These are phyloP conservation scores for Luzula sylvatica DNA, from an alignment of 176 grass and related monocot genomes.

Conservation along the genomic window DNA sequence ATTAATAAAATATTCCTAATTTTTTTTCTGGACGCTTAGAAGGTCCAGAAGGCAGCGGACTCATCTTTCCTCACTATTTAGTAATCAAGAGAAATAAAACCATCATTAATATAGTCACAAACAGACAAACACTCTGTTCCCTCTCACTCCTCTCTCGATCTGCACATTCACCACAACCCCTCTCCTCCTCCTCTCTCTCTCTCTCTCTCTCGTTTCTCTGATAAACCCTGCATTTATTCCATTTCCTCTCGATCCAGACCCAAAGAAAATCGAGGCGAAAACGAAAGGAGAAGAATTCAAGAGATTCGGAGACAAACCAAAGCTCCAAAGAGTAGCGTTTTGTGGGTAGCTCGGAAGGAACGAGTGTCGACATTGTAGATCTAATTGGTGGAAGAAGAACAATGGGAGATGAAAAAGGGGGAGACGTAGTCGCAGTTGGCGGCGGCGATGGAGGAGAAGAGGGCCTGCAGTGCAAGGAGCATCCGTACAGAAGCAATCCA, in stretches of 20 bases:
- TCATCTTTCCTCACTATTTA: too few relatives aligned
- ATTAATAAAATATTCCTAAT: too few relatives aligned
- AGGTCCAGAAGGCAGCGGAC: too few relatives aligned
- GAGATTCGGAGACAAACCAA: neutral
- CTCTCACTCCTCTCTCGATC: neutral
- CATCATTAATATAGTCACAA: slow-evolving; percentile 12
- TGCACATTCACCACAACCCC: too few relatives aligned
- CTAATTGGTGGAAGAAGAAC: neutral
- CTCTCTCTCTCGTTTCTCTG: neutral
- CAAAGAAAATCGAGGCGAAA: slow-evolving; percentile 1
- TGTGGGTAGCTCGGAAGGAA: slow-evolving; percentile 9
- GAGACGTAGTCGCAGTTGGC: slow-evolving; percentile 23
- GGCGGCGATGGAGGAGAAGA: slow-evolving; percentile 5
- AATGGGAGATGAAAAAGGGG: slow-evolving; percentile 28
- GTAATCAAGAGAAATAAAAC: neutral
- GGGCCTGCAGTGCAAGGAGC: slow-evolving; percentile 61
- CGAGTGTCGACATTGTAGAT: neutral
- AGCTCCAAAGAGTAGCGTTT: neutral
- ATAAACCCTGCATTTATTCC: neutral
- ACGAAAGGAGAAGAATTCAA: neutral
- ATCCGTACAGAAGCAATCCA: slow-evolving; percentile 62
- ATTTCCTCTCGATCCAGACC: slow-evolving; percentile 1
- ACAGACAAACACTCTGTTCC: slow-evolving; percentile 21
- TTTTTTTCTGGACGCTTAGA: too few relatives aligned
- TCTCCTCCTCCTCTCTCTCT: neutral